phyloP scores from a whole-genome alignment of 192 early-diverging fungal genomes.

The Dispira simplex region DNA sequence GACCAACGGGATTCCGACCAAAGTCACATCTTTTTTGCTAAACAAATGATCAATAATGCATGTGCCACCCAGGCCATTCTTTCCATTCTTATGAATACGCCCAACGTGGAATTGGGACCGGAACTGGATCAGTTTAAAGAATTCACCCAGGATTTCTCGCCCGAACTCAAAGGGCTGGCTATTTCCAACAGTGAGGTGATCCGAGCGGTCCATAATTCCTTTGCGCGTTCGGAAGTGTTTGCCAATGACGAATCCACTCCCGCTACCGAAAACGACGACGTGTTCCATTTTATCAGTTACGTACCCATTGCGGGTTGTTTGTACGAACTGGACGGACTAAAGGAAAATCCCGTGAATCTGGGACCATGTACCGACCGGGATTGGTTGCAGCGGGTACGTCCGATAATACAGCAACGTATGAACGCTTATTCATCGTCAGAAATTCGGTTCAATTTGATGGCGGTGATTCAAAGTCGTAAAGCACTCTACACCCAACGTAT shows the following conservation, averaged over 20 bases:
- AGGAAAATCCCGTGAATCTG: slow-evolving; percentile 46
- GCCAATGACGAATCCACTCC: slow-evolving; percentile 42
- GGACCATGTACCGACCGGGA: slow-evolving; percentile 43
- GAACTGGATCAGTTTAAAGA: slow-evolving; percentile 47
- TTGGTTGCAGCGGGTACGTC: slow-evolving; percentile 45
- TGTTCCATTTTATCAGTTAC: slow-evolving; percentile 72
- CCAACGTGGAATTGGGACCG: slow-evolving; percentile 48
- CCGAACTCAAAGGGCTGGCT: slow-evolving; percentile 61
- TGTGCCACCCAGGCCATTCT: slow-evolving; percentile 80
- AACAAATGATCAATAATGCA: slow-evolving; percentile 63
- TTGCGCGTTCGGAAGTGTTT: slow-evolving; percentile 60
- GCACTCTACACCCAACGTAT: slow-evolving; percentile 34
- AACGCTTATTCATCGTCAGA: slow-evolving; percentile 33
- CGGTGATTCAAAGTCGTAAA: slow-evolving; percentile 48
- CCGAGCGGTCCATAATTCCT: slow-evolving; percentile 65
- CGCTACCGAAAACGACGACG: slow-evolving; percentile 38
- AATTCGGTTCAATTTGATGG: slow-evolving; percentile 70
- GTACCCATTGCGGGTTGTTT: slow-evolving; percentile 51
- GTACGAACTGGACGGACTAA: slow-evolving; percentile 67
- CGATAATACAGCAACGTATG: slow-evolving; percentile 57
- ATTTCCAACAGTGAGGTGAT: slow-evolving; percentile 64
- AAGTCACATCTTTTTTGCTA: slow-evolving; percentile 50
- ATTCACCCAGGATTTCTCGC: slow-evolving; percentile 51
- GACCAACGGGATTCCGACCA: too few relatives aligned
- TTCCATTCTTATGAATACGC: slow-evolving; percentile 51